Evolutionary conservation across 1,284 basidiomycete species (phyloP), one percentile per base, ranked within the genome.

Genomic region (Apiotrichum akiyoshidainum): DNA sequence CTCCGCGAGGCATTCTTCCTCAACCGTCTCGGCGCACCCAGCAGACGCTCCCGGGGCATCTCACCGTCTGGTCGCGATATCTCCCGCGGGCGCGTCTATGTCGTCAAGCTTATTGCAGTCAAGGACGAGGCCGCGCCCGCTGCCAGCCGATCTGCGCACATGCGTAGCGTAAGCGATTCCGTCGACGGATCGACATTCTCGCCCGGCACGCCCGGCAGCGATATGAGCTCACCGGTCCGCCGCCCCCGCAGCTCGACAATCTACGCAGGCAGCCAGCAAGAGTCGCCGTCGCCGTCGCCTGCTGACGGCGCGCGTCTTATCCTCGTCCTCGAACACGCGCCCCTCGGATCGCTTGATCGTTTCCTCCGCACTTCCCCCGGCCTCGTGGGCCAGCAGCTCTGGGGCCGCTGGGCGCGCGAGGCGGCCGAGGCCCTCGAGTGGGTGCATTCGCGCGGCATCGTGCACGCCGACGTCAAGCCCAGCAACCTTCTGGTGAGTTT

Each of bases 391-490:
- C 63, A 60, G 35, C 47, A 63, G 19, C 34, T 74, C 16, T 81
- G 77, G 76, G 62, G 71, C 34, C 54, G 68, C 17, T 80, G 79
- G 80, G 76, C 79, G 5, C 69, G 65, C 39, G 71, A 80, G 65
- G 64, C 78, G 5, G 66, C 68, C 0, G 64, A 67, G 9, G 81
- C 79, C 1, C 65, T 81, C 33, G 71, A 66, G 9, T 80, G 78
- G 77, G 73, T 77, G 40, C 79, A 82, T 60, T 59, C 68, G 9
- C 71, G 76, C 41, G 77, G 77, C 8, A 73, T 81, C 21, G 66
- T 81, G 26, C 80, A 81, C 60, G 79, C 75, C 16, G 81, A 82
- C 67, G 65, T 82, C 62, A 82, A 82, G 68, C 78, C 79, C 14
- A 70, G 71, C 14, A 73, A 76, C 54, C 57, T 72, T 17, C 59